Evolutionary conservation across 140 eudicot species (phyloP).

Genomic region (Ambrosia hybrid): DNA sequence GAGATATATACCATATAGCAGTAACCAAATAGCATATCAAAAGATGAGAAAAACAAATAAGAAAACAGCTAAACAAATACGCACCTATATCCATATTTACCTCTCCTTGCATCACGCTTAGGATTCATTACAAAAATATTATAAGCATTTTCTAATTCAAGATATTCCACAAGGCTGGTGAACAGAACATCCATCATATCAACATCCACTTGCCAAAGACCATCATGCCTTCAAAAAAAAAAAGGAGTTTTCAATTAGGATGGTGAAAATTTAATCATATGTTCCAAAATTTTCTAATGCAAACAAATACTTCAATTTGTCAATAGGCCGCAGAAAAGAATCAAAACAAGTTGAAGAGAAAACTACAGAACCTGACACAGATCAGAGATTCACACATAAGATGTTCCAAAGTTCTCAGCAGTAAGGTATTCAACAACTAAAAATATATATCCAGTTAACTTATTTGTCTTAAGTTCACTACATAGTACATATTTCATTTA

Average conservation of each 20-base stretch:
- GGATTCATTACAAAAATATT: constrained; percentile 86
- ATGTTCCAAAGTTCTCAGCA: not conserved
- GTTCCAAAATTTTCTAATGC: not conserved
- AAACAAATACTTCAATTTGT: constrained; percentile 8
- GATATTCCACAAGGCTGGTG: constrained; percentile 83
- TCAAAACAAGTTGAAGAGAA: not conserved
- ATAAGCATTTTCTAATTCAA: constrained; percentile 74
- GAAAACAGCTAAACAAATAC: constrained; percentile 17
- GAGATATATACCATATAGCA: constrained; percentile 17
- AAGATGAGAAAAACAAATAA: constrained; percentile 9
- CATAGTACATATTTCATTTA: not conserved
- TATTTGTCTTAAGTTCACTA: constrained; percentile 1
- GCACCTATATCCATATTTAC: constrained; percentile 87
- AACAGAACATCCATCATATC: constrained; percentile 81
- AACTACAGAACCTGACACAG: not conserved
- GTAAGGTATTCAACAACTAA: not conserved
- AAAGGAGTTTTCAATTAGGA: constrained; percentile 15
- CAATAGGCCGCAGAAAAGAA: constrained; percentile 4
- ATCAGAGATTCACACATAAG: not conserved
- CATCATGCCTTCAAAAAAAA: constrained; percentile 54
- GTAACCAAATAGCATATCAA: constrained; percentile 12
- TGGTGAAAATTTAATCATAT: constrained; percentile 4
- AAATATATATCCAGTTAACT: not conserved
- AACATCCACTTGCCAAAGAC: constrained; percentile 94
- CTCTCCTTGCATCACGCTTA: constrained; percentile 60